phyloP scores from a whole-genome alignment of 2,329 filamentous ascomycete species.

The Paraphaeosphaeria minitans region DNA sequence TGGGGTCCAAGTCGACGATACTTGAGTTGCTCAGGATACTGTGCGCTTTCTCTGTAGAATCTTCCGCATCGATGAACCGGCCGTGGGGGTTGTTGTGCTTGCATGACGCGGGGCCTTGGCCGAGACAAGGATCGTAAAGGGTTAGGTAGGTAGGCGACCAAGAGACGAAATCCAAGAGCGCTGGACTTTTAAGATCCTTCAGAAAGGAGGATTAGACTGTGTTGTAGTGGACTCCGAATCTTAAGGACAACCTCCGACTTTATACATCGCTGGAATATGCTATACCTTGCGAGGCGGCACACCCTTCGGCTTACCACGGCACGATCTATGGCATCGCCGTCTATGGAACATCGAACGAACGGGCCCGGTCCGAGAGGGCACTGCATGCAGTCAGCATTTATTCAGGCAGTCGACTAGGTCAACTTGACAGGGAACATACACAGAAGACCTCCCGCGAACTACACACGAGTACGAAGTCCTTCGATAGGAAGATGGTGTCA shows the following conservation, averaged over 20 bases:
- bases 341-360: neutral
- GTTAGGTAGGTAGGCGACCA: neutral
- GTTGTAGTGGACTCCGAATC: neutral
- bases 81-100: neutral
- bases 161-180: neutral
- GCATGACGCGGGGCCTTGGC: neutral
- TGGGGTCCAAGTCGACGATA: neutral
- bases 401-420: neutral
- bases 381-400: neutral
- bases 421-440: too few species aligned
- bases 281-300: neutral
- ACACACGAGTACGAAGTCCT: neutral
- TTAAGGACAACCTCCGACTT: neutral
- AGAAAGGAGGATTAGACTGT: neutral
- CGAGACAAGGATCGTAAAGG: neutral
- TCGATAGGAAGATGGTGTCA: neutral
- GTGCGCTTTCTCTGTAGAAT: neutral
- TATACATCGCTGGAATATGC: neutral
- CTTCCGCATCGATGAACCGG: neutral
- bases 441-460: neutral
- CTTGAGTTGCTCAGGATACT: neutral
- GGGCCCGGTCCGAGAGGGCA: neutral
- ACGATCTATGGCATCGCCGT: neutral
- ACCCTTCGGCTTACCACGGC: neutral
- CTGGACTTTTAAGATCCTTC: neutral